A percentile compares a stretch with the other conserved stretches of the same genome.
phyloP scores from a whole-genome alignment of 352 stramenopile species.

The Globisporangium heterothallicum region DNA sequence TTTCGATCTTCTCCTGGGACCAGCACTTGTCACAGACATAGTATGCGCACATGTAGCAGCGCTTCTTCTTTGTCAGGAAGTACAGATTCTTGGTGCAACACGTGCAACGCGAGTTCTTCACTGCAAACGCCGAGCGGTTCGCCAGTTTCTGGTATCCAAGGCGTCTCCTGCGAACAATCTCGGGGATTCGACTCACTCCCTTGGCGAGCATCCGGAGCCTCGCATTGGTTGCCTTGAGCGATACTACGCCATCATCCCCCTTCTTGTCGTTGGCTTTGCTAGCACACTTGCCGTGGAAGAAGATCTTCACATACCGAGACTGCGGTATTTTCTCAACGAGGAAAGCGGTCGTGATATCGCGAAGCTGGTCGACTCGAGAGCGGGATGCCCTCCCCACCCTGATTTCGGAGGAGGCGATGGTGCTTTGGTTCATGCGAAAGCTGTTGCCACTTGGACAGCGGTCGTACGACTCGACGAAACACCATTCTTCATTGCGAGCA shows the following conservation, averaged over 20 bases:
- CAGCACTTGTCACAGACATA: slow-evolving; percentile 40
- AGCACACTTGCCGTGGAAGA: slow-evolving; percentile 27
- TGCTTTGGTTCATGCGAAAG: slow-evolving; percentile 26
- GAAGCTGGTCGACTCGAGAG: slow-evolving; percentile 34
- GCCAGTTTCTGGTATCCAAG: slow-evolving; percentile 31
- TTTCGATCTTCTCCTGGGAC: slow-evolving; percentile 35
- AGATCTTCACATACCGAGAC: slow-evolving; percentile 18
- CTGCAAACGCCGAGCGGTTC: slow-evolving; percentile 9
- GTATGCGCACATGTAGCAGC: slow-evolving; percentile 43
- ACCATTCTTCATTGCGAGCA: slow-evolving; percentile 41
- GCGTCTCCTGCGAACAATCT: slow-evolving; percentile 27
- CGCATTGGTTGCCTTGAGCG: slow-evolving; percentile 18
- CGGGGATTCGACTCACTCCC: slow-evolving; percentile 23
- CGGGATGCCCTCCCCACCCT: slow-evolving; percentile 22
- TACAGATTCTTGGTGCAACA: slow-evolving; percentile 39
- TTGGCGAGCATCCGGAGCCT: slow-evolving; percentile 20
- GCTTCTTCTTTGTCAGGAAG: slow-evolving; percentile 23
- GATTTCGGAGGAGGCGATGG: slow-evolving; percentile 25
- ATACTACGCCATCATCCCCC: slow-evolving; percentile 10
- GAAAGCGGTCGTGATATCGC: slow-evolving; percentile 24
- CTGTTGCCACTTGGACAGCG: slow-evolving; percentile 8
- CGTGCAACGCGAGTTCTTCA: slow-evolving; percentile 32
- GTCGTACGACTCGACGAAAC: slow-evolving; percentile 38
- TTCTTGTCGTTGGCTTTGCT: background rate
- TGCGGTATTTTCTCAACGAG: slow-evolving; percentile 23